A percentile compares a stretch with the other conserved stretches of the same genome.
These are phyloP conservation scores for Ceratocystis cubensis DNA, from an alignment of 2,329 filamentous ascomycete species.

Conservation along the genomic window DNA sequence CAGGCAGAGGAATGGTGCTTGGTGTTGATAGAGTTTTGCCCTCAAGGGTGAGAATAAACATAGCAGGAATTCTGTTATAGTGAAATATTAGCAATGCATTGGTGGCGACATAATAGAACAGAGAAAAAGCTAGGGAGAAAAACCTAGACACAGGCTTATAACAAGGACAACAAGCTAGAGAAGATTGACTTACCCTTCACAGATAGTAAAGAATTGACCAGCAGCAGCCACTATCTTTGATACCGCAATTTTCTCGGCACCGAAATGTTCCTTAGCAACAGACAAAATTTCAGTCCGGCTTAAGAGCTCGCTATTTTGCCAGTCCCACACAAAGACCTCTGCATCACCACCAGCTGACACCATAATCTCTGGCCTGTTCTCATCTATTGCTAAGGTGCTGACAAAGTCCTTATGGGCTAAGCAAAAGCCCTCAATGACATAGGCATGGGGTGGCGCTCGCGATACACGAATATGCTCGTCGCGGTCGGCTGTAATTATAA, in stretches of 20 bases:
- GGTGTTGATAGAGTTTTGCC: conserved; percentile 41
- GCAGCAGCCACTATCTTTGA: conserved; percentile 25
- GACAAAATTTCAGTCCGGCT: conserved; percentile 41
- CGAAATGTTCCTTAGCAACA: neutral
- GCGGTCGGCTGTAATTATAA: conserved; percentile 45
- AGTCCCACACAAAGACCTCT: conserved; percentile 70
- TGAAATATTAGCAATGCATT: conserved; percentile 22
- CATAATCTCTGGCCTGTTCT: conserved; percentile 45
- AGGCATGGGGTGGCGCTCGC: conserved; percentile 64
- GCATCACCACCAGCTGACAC: conserved; percentile 81
- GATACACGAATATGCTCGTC: conserved; percentile 77
- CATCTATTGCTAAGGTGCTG: conserved; percentile 57
- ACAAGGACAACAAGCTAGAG: neutral
- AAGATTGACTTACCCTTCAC: conserved; percentile 32
- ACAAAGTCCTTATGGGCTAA: conserved; percentile 81
- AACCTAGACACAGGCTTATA: neutral
- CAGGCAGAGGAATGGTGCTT: conserved; percentile 27
- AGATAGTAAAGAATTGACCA: conserved; percentile 31
- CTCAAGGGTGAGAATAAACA: conserved; percentile 52
- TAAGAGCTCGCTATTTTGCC: conserved; percentile 46
- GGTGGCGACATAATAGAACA: conserved; percentile 1
- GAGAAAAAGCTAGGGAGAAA: neutral
- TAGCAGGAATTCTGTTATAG: conserved; percentile 39
- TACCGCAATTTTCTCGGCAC: conserved; percentile 34
- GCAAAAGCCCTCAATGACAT: conserved; percentile 82